phyloP scores from a whole-genome alignment of 176 grass and related monocot genomes.

The Paspalum vaginatum region DNA sequence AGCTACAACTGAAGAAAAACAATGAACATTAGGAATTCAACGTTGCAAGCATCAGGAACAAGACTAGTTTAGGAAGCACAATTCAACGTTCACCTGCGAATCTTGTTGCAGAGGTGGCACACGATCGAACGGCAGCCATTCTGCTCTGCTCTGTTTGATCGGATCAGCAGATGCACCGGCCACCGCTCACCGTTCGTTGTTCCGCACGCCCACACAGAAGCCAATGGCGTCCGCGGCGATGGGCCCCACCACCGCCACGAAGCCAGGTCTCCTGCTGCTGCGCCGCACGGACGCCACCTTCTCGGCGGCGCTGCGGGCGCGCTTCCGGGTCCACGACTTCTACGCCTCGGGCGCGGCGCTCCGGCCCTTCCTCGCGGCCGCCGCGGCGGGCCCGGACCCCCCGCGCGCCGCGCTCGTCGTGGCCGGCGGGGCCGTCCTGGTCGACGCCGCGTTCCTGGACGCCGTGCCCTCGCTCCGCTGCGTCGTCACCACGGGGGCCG shows the following conservation, averaged over 20 bases:
- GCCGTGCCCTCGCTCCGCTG: constrained; percentile 37
- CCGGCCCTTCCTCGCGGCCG: background rate
- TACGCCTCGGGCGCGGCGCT: constrained; percentile 13
- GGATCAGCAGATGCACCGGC: background rate
- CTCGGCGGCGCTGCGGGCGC: constrained; percentile 9
- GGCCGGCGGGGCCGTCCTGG: background rate
- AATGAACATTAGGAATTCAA: constrained; percentile 39
- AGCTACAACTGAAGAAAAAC: constrained; percentile 43
- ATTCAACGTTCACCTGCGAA: background rate
- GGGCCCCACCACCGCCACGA: background rate
- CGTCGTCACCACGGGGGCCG: constrained; percentile 47
- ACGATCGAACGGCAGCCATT: background rate
- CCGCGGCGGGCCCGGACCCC: constrained; percentile 18
- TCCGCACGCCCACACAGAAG: background rate
- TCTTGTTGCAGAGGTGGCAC: background rate
- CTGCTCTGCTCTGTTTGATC: background rate
- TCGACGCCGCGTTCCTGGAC: constrained; percentile 32
- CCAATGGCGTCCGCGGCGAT: background rate
- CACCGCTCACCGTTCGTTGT: background rate
- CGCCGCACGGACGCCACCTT: background rate
- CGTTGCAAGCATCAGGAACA: background rate
- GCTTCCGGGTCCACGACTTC: constrained; percentile 35
- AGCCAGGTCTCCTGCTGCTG: constrained; percentile 31
- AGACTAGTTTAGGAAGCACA: background rate
- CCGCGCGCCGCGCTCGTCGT: constrained; percentile 31